Base-by-base conservation (phyloP, 768 basidiomycete species). In the Steccherinum ochraceum region DNA sequence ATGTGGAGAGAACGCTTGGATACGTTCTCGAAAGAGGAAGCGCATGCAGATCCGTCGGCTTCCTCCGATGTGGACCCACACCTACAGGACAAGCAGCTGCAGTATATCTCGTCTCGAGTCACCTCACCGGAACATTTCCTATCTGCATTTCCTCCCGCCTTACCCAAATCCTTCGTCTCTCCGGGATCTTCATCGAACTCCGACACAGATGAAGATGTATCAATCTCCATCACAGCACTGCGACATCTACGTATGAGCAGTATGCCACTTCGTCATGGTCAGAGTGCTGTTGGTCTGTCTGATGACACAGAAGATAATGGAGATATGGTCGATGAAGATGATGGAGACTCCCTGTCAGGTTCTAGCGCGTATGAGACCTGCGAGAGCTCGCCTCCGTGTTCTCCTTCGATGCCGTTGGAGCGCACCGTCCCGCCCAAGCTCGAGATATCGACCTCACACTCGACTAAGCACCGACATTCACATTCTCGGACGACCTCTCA, bases 1-100 rank as follows among this genome's bases (percentile, higher is more conserved):
- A 67, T 77, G 40, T 95, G 93, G 93, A 72, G 78, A 58, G 67
- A 70, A 19, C 78, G 80, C 2, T 61, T 72, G 26, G 69, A 65
- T 5, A 68, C 71, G 18, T 61, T 81, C 42, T 62, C 30, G 16
- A 35, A 16, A 35, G 30, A 7, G 16, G 30, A 7, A 35, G 30
- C 30, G 16, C 30, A n/a, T 16, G 30, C 30, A 35, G 30, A 35
- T 7, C 7, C 7, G 30, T 35, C 30, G n/a, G 30, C 30, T 35
- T 16, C 30, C 16, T 7, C 30, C 30, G 30, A 35, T 16, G n/a
- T n/a, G n/a, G n/a, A n/a, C n/a, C n/a, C n/a, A n/a, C n/a, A n/a
- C n/a, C n/a, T n/a, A 35, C 30, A 7, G 16, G 16, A 35, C 30
- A 35, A 35, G 30, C 30, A 7, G 30, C 30, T 35, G 7, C 7